Evolutionary conservation across 441 rosid genomes (phyloP).

Genomic region (Mallotus japonicus): DNA sequence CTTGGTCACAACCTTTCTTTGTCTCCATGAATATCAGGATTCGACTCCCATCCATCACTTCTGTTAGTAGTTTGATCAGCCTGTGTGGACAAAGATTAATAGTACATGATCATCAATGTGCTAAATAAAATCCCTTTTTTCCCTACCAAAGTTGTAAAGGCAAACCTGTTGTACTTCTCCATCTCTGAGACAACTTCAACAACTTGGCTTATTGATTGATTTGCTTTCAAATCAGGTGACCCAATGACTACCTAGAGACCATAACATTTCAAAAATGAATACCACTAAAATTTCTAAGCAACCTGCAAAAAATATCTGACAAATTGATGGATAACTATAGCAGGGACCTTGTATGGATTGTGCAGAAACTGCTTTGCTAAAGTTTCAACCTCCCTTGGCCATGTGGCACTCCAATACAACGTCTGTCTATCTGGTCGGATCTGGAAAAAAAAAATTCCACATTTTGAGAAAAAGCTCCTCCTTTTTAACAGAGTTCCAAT

Average conservation of each 20-base stretch:
- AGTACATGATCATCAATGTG: not conserved
- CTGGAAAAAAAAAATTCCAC: constrained; percentile 34
- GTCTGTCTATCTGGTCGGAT: constrained; percentile 97
- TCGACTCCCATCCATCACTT: constrained; percentile 83
- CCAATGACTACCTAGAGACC: constrained; percentile 77
- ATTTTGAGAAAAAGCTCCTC: not conserved
- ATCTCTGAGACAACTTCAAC: constrained; percentile 76
- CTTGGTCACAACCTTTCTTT: constrained; percentile 93
- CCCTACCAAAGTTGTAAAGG: constrained; percentile 17
- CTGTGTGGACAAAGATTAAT: constrained; percentile 39
- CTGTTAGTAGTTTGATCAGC: constrained; percentile 69
- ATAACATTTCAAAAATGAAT: constrained; percentile 19
- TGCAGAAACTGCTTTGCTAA: constrained; percentile 85
- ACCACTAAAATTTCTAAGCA: constrained; percentile 18
- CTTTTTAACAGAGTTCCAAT: not conserved
- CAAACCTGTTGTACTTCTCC: constrained; percentile 90
- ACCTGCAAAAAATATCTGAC: not conserved
- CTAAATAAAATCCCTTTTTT: not conserved
- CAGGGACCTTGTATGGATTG: constrained; percentile 77
- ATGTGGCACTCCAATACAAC: constrained; percentile 97
- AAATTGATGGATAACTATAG: constrained; percentile 4
- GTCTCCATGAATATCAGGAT: constrained; percentile 90
- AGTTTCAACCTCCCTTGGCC: constrained; percentile 95
- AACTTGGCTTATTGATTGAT: constrained; percentile 87
- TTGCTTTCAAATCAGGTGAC: constrained; percentile 84